These are phyloP conservation scores for Aspergillus sp. DNA, from an alignment of 2,329 filamentous ascomycete species.

Conservation along the genomic window DNA sequence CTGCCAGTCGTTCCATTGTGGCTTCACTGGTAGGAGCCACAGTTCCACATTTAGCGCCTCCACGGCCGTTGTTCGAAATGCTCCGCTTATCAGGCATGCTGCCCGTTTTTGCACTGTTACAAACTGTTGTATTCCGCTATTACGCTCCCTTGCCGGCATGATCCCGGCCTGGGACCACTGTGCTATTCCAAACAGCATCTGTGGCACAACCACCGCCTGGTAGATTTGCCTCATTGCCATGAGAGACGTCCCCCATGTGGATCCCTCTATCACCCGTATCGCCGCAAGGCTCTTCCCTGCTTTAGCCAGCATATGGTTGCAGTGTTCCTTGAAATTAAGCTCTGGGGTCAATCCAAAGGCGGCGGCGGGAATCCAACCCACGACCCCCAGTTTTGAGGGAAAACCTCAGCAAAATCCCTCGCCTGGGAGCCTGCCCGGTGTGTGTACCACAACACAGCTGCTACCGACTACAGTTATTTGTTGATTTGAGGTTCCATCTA, in stretches of 20 bases:
- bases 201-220: conserved; percentile 18
- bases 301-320: conserved; percentile 3
- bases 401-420: not conserved
- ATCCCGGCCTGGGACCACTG: not conserved
- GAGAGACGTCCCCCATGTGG: conserved; percentile 4
- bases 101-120: not conserved
- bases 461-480: no score
- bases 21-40: not conserved
- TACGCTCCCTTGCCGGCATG: not conserved
- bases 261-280: conserved; percentile 3
- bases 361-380: not conserved
- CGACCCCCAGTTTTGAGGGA: not conserved
- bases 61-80: not conserved
- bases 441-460: not conserved
- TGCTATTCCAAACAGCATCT: conserved; percentile 18
- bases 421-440: not conserved
- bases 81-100: not conserved
- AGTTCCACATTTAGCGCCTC: not conserved
- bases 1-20: not conserved
- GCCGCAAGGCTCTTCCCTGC: conserved; percentile 2
- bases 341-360: no score
- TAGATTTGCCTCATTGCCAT: conserved; percentile 17
- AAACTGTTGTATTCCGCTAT: not conserved
- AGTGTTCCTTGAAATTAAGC: conserved; percentile 4
- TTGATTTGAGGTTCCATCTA: no score